These are phyloP conservation scores for Pleurotus eryngii DNA, from an alignment of 768 basidiomycete genomes.

Conservation along the genomic window DNA sequence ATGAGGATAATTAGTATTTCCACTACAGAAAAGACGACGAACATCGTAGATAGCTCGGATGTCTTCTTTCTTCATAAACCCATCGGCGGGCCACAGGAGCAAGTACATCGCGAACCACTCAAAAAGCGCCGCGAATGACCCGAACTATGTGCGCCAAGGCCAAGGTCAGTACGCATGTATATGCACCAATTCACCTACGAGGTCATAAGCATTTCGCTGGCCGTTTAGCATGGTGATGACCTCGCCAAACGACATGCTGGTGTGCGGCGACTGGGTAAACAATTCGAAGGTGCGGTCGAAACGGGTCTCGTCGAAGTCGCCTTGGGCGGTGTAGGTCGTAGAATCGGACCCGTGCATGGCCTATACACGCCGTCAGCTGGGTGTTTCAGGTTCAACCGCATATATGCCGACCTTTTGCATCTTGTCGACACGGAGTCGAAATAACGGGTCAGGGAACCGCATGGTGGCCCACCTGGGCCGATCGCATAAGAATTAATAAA, in stretches of 20 bases:
- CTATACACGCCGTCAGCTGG: constrained; percentile 14
- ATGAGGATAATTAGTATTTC: too few relatives aligned
- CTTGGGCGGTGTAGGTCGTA: constrained; percentile 31
- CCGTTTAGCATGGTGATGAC: constrained; percentile 38
- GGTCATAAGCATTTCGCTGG: constrained; percentile 36
- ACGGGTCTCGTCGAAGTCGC: constrained; percentile 36
- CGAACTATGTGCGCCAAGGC: constrained; percentile 27
- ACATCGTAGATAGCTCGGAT: constrained; percentile 39
- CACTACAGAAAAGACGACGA: too few relatives aligned
- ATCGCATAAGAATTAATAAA: background rate
- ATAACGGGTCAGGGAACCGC: constrained; percentile 40
- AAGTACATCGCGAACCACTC: constrained; percentile 42
- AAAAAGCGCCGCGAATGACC: constrained; percentile 35
- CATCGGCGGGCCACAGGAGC: constrained; percentile 33
- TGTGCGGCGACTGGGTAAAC: constrained; percentile 38
- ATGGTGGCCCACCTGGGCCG: constrained; percentile 30
- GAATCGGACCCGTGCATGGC: constrained; percentile 43
- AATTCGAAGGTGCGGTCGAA: constrained; percentile 38
- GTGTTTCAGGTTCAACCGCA: background rate
- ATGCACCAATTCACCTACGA: constrained; percentile 15
- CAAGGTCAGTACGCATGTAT: background rate
- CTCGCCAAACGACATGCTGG: constrained; percentile 35
- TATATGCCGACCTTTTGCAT: constrained; percentile 34
- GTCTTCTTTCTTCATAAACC: constrained; percentile 35
- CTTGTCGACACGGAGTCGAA: constrained; percentile 35